Evolutionary conservation across 305 asterid species (phyloP).

Genomic region (Plantago rigida): DNA sequence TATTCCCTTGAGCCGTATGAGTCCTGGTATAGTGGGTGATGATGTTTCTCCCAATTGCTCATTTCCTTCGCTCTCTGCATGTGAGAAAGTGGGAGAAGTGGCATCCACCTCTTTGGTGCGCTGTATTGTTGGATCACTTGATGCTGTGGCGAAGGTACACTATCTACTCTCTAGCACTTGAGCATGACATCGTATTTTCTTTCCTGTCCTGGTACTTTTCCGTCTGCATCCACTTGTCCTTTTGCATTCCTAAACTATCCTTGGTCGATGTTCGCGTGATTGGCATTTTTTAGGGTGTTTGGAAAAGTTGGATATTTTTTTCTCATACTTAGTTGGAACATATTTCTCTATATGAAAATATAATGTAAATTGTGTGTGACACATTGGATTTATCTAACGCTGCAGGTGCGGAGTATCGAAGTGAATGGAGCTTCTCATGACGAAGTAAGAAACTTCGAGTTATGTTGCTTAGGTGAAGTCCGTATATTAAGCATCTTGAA

Average conservation of each 20-base stretch:
- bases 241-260: too few species aligned
- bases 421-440: slow-evolving; percentile 47
- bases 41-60: slow-evolving; percentile 38
- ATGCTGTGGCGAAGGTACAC: slow-evolving; percentile 68
- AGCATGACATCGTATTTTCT: not conserved
- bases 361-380: not conserved
- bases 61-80: slow-evolving; percentile 57
- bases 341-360: slow-evolving; percentile 1
- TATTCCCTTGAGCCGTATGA: slow-evolving; percentile 65
- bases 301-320: not conserved
- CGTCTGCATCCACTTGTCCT: too few species aligned
- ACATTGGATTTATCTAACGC: slow-evolving; percentile 15
- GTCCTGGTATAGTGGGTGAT: slow-evolving; percentile 32
- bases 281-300: not conserved
- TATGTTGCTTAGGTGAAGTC: slow-evolving; percentile 70
- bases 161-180: not conserved
- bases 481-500: slow-evolving; percentile 65
- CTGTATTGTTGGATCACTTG: slow-evolving; percentile 59
- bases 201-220: too few species aligned
- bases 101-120: slow-evolving; percentile 54
- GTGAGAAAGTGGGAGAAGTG: slow-evolving; percentile 49
- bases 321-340: not conserved
- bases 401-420: slow-evolving; percentile 76
- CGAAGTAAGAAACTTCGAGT: slow-evolving; percentile 63
- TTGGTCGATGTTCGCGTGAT: too few species aligned